Conservation (phyloP, 768 basidiomycete species). For the Mycena indigotica region DNA sequence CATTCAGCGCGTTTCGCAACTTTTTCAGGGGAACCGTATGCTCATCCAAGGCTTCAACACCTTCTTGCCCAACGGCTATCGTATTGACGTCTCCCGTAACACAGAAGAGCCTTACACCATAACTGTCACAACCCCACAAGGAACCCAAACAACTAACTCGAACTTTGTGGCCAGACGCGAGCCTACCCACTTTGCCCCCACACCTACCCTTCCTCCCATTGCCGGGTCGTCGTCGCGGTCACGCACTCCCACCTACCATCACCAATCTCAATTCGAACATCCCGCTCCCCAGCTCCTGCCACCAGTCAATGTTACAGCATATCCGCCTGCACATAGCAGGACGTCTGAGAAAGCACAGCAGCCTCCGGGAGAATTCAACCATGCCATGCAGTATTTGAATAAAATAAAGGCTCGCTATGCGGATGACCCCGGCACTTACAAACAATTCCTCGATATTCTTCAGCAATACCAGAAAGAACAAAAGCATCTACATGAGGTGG, state of each 20-base stretch:
- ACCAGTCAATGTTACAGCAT: constrained; percentile 35
- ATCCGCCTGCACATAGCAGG: background rate
- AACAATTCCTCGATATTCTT: constrained; percentile 85
- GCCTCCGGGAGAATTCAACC: constrained; percentile 72
- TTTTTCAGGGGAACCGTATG: constrained; percentile 86
- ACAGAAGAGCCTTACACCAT: constrained; percentile 71
- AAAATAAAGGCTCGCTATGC: constrained; percentile 94
- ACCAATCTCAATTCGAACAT: constrained; percentile 36
- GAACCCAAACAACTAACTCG: constrained; percentile 38
- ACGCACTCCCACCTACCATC: constrained; percentile 53
- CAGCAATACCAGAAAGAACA: constrained; percentile 89
- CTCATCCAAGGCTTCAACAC: constrained; percentile 99
- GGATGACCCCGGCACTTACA: constrained; percentile 90
- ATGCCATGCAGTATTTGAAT: constrained; percentile 97
- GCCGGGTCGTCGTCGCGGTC: constrained; percentile 54
- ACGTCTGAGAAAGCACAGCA: constrained; percentile 47
- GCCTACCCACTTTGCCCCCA: constrained; percentile 1
- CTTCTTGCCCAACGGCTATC: constrained; percentile 91
- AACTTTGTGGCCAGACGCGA: background rate
- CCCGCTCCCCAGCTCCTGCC: constrained; percentile 48
- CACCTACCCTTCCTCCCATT: constrained; percentile 31
- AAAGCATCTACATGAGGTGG: constrained; percentile 68
- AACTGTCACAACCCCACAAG: constrained; percentile 82
- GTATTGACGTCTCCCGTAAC: constrained; percentile 82
- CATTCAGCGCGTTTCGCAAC: constrained; percentile 89